These are phyloP conservation scores for Termitomyces sp. DNA, from an alignment of 768 basidiomycete species.

Conservation along the genomic window DNA sequence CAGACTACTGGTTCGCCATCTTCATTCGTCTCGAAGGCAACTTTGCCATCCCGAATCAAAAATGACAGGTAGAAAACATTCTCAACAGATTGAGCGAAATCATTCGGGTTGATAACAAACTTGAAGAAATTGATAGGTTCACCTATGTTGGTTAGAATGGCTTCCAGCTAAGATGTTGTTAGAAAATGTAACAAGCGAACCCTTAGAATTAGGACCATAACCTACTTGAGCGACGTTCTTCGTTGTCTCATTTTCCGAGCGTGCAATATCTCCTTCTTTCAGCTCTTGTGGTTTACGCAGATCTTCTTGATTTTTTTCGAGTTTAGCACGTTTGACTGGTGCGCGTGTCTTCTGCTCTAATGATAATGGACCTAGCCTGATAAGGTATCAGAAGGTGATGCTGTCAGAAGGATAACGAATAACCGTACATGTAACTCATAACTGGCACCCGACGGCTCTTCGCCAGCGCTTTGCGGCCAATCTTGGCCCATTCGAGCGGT, in stretches of 20 bases:
- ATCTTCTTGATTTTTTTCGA: conserved; percentile 70
- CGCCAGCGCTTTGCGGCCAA: conserved; percentile 81
- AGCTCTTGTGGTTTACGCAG: conserved; percentile 76
- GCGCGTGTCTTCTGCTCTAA: conserved; percentile 80
- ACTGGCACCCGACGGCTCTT: conserved; percentile 77
- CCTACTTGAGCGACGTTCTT: conserved; percentile 77
- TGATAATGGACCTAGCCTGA: conserved; percentile 88
- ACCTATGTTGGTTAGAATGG: conserved; percentile 47
- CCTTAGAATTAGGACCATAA: not conserved
- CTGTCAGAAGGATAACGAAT: not conserved
- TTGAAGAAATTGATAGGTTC: conserved; percentile 73
- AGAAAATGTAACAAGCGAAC: not conserved
- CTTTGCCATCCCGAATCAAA: conserved; percentile 81
- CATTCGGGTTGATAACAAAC: conserved; percentile 85
- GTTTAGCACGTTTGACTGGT: conserved; percentile 54
- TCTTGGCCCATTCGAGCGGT: conserved; percentile 75
- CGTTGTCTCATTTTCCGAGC: conserved; percentile 85
- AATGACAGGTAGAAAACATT: conserved; percentile 96
- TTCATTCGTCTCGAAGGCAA: conserved; percentile 63
- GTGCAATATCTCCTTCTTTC: conserved; percentile 75
- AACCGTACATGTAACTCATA: conserved; percentile 82
- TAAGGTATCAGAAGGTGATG: conserved; percentile 13
- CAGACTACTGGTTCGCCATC: conserved; percentile 76
- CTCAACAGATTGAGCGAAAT: conserved; percentile 93
- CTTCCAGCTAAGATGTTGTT: conserved; percentile 46